These are phyloP conservation scores for Zostera marina DNA, from an alignment of 116 monocot species.

Conservation along the genomic window DNA sequence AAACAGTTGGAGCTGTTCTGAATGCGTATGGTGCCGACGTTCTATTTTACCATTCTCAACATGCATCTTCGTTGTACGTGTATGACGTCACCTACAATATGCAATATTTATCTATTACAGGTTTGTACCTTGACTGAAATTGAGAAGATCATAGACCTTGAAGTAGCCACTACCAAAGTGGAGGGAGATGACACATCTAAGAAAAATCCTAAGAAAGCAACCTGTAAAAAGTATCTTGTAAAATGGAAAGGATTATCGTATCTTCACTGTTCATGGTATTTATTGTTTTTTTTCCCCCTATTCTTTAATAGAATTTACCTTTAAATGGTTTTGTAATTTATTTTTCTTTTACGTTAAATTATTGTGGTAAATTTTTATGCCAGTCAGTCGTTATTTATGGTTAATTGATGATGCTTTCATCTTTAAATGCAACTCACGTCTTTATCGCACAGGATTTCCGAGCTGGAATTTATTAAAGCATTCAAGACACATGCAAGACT, in stretches of 20 bases:
- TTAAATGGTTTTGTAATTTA: background rate
- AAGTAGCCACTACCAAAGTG: slow-evolving; percentile 25
- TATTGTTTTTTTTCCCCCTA: background rate
- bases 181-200: slow-evolving; percentile 23
- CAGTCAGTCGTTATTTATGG: too few species aligned
- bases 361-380: too few species aligned
- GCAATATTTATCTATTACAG: slow-evolving; percentile 17
- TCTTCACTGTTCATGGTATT: slow-evolving; percentile 79
- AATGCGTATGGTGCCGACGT: slow-evolving; percentile 64
- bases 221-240: slow-evolving; percentile 61
- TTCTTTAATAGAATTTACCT: background rate
- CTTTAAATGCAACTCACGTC: background rate
- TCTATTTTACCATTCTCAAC: background rate
- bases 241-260: slow-evolving; percentile 95
- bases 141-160: slow-evolving; percentile 79
- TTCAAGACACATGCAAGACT: slow-evolving; percentile 64
- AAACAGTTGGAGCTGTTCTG: slow-evolving; percentile 78
- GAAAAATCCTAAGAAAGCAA: slow-evolving; percentile 28
- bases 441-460: slow-evolving; percentile 42
- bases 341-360: background rate
- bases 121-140: slow-evolving; percentile 59
- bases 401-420: too few species aligned
- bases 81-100: background rate
- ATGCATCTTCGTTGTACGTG: background rate
- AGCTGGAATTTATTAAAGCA: slow-evolving; percentile 77